phyloP scores from a whole-genome alignment of 345 rosid genomes.

The Aquilaria sinensis region DNA sequence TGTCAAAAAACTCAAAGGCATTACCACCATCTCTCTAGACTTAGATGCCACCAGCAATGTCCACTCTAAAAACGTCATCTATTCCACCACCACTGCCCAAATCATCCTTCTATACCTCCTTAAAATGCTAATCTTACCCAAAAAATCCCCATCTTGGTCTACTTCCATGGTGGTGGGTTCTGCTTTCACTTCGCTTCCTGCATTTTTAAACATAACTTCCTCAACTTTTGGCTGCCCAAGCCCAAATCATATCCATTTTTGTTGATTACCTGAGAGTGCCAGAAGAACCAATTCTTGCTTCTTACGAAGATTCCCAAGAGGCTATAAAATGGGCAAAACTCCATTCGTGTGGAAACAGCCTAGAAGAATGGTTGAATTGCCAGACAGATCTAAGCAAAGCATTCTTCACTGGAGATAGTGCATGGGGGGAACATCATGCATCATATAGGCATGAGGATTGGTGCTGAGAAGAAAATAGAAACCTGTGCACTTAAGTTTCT shows the following conservation, averaged over 20 bases:
- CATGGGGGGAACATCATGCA: slow-evolving; percentile 36
- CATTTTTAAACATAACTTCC: slow-evolving; percentile 24
- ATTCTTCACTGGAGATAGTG: slow-evolving; percentile 36
- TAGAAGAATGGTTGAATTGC: slow-evolving; percentile 30
- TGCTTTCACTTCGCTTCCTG: slow-evolving; percentile 20
- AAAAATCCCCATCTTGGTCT: slow-evolving; percentile 40
- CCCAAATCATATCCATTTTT: slow-evolving; percentile 21
- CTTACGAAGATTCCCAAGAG: slow-evolving; percentile 32
- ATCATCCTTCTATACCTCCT: slow-evolving; percentile 36
- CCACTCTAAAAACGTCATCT: slow-evolving; percentile 33
- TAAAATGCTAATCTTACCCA: neutral
- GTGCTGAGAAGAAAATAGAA: slow-evolving; percentile 5
- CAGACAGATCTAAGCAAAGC: slow-evolving; percentile 19
- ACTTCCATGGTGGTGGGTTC: slow-evolving; percentile 37
- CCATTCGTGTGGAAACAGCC: slow-evolving; percentile 18
- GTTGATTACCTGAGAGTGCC: slow-evolving; percentile 31
- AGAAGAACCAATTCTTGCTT: slow-evolving; percentile 23
- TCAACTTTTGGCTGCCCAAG: slow-evolving; percentile 21
- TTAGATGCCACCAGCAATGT: slow-evolving; percentile 34
- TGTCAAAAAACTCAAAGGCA: slow-evolving; percentile 18
- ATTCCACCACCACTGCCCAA: slow-evolving; percentile 13
- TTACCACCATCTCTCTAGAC: slow-evolving; percentile 11
- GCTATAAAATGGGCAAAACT: slow-evolving; percentile 32
- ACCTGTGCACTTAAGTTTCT: too few relatives aligned
- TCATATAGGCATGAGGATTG: slow-evolving; percentile 22